phyloP scores from a whole-genome alignment of 352 stramenopile species.

The Phytophthora crassamura region DNA sequence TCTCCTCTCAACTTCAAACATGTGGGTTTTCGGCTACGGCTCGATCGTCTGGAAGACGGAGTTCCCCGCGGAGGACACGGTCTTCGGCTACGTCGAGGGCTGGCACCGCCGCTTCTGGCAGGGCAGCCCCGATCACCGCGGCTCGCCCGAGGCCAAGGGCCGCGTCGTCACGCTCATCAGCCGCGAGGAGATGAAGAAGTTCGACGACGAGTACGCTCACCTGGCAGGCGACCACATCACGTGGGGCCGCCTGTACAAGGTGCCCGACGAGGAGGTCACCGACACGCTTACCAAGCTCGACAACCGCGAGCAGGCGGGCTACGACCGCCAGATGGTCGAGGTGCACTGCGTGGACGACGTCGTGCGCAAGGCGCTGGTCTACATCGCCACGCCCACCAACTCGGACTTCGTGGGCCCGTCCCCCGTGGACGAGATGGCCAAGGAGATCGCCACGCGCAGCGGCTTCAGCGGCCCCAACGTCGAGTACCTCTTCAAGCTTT shows the following conservation, averaged over 20 bases:
- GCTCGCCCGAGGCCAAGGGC: constrained; percentile 73
- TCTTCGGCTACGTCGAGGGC: constrained; percentile 83
- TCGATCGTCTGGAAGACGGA: constrained; percentile 85
- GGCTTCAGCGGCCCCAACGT: constrained; percentile 83
- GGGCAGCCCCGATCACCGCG: constrained; percentile 87
- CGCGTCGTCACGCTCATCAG: constrained; percentile 90
- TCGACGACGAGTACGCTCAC: constrained; percentile 77
- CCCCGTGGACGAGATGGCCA: constrained; percentile 76
- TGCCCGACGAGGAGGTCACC: constrained; percentile 79
- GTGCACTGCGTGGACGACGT: constrained; percentile 79
- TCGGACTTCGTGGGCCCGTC: constrained; percentile 82
- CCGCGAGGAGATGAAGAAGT: constrained; percentile 74
- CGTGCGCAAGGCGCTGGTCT: constrained; percentile 76
- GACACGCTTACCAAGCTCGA: constrained; percentile 83
- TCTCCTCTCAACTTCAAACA: constrained; percentile 22
- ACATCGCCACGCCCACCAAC: constrained; percentile 87
- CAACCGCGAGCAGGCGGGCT: constrained; percentile 86
- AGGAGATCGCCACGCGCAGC: constrained; percentile 74
- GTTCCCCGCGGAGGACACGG: constrained; percentile 68
- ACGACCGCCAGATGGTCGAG: constrained; percentile 78
- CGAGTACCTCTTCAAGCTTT: constrained; percentile 87
- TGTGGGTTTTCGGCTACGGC: constrained; percentile 90
- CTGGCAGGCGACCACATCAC: constrained; percentile 69
- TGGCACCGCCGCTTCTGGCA: constrained; percentile 92
- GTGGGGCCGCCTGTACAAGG: constrained; percentile 89